These are phyloP conservation scores for Botrytis aclada DNA, from an alignment of 2,329 filamentous ascomycete genomes.

Conservation along the genomic window DNA sequence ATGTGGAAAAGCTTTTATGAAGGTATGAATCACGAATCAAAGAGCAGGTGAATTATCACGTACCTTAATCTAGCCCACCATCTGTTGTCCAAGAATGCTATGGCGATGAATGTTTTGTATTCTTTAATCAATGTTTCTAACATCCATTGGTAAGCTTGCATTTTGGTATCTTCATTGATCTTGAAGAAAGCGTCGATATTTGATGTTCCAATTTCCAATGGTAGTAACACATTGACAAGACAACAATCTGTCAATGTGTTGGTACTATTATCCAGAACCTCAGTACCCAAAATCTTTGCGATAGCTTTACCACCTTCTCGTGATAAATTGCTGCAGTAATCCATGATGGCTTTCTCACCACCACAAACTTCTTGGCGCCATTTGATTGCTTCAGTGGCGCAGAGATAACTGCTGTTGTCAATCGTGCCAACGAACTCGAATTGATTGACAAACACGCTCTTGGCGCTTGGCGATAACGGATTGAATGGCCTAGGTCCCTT, in stretches of 20 bases:
- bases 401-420: conserved; percentile 70
- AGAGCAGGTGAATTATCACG: background rate
- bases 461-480: conserved; percentile 42
- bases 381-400: conserved; percentile 65
- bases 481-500: conserved; percentile 31
- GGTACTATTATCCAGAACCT: conserved; percentile 65
- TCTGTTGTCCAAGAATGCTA: conserved; percentile 57
- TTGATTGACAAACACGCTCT: conserved; percentile 59
- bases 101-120: conserved; percentile 68
- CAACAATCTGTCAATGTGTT: conserved; percentile 62
- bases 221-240: conserved; percentile 72
- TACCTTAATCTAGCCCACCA: conserved; percentile 63
- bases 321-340: conserved; percentile 62
- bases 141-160: conserved; percentile 56
- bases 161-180: conserved; percentile 39
- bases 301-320: conserved; percentile 59
- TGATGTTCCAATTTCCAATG: conserved; percentile 46
- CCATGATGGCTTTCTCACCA: conserved; percentile 67
- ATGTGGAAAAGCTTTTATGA: background rate
- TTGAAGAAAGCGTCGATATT: conserved; percentile 29
- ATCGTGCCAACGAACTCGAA: conserved; percentile 78
- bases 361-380: conserved; percentile 69
- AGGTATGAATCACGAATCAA: background rate
- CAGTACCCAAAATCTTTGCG: conserved; percentile 63
- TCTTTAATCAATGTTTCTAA: conserved; percentile 50